phyloP scores from a whole-genome alignment of 441 rosid species.

The Macaranga tanarius region DNA sequence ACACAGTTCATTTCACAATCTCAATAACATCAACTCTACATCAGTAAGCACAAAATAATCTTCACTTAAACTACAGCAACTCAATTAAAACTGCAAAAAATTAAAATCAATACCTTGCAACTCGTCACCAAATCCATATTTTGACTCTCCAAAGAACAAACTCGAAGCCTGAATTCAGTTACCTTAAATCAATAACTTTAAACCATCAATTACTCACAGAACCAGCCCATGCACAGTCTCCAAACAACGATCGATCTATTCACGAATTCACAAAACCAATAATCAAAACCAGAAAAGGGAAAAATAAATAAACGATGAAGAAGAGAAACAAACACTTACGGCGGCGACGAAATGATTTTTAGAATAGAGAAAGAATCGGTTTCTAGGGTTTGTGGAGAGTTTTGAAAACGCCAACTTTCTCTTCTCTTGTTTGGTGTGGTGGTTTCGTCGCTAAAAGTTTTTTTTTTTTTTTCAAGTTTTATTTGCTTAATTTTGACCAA shows the following conservation, averaged over 20 bases:
- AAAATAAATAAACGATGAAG: background rate
- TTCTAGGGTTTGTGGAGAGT: constrained; percentile 19
- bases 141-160: constrained; percentile 20
- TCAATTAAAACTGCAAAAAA: background rate
- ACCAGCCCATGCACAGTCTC: constrained; percentile 28
- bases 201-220: constrained; percentile 30
- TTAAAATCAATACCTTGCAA: constrained; percentile 61
- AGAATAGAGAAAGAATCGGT: constrained; percentile 15
- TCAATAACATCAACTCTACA: background rate
- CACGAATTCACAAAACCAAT: constrained; percentile 9
- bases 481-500: constrained; percentile 34
- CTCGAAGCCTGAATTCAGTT: constrained; percentile 25
- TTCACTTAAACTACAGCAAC: no score
- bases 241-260: constrained; percentile 44
- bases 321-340: constrained; percentile 30
- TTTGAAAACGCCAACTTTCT: constrained; percentile 30
- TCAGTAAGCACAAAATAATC: no score
- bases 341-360: background rate
- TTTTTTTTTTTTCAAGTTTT: background rate
- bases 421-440: constrained; percentile 7
- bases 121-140: constrained; percentile 76
- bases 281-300: background rate
- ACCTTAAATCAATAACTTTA: constrained; percentile 23
- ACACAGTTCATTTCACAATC: constrained; percentile 1
- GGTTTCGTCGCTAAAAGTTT: background rate